Percentiles rank a stretch among this genome's conserved stretches.
Conservation (phyloP, 202 grass and related monocot species). For the Tripidium arundinaceum region DNA sequence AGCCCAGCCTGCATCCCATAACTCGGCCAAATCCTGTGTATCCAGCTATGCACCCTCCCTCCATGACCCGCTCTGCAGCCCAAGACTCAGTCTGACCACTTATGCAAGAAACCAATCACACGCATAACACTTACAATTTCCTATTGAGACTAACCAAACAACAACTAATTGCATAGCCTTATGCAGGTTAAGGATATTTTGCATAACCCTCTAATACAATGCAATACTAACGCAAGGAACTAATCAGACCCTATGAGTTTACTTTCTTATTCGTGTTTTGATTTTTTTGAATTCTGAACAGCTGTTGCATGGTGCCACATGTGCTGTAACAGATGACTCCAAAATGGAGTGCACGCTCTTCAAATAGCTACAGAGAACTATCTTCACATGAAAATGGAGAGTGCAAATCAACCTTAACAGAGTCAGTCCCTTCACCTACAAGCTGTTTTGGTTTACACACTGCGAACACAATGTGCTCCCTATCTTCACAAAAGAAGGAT, state of each 20-base stretch:
- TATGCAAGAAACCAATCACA: background rate
- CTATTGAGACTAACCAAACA: background rate
- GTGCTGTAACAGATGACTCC: constrained; percentile 58
- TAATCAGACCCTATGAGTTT: background rate
- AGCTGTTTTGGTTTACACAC: constrained; percentile 29
- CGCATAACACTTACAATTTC: background rate
- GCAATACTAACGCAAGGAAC: background rate
- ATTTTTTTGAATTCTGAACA: constrained; percentile 27
- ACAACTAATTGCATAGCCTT: background rate
- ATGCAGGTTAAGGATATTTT: background rate
- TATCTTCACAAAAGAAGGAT: constrained; percentile 41
- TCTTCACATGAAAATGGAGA: constrained; percentile 41
- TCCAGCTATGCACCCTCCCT: background rate
- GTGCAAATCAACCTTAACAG: constrained; percentile 25
- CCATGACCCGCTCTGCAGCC: background rate
- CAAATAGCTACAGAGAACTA: constrained; percentile 38
- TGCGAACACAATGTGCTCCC: constrained; percentile 44
- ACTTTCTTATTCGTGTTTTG: constrained; percentile 19
- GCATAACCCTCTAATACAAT: background rate
- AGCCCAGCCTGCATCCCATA: no score
- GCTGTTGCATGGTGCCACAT: constrained; percentile 24
- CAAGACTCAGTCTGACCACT: background rate
- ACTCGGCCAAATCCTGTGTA: background rate
- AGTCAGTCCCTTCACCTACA: constrained; percentile 21
- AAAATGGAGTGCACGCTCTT: constrained; percentile 52